Conservation (phyloP, 768 basidiomycete species). For the Terana coerulea region DNA sequence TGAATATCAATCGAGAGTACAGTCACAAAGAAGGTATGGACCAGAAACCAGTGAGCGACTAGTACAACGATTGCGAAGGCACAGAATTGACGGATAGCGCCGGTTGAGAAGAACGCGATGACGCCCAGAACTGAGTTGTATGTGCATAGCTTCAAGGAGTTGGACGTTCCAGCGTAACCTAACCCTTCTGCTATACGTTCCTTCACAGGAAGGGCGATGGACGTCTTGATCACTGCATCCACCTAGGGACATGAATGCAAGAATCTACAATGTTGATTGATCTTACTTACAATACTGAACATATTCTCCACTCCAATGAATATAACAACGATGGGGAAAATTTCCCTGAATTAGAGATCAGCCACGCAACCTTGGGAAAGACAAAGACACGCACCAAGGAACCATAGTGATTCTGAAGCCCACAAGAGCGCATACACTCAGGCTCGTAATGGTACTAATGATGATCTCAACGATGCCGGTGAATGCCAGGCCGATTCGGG, state of each 20-base stretch:
- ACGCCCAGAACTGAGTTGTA: conserved; percentile 80
- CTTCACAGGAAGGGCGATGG: conserved; percentile 84
- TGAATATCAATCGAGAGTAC: conserved; percentile 96
- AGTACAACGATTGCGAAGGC: conserved; percentile 91
- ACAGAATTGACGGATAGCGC: conserved; percentile 90
- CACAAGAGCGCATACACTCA: conserved; percentile 87
- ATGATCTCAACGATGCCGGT: conserved; percentile 90
- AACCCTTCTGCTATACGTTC: conserved; percentile 90
- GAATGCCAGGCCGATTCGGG: conserved; percentile 85
- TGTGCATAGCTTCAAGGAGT: conserved; percentile 86
- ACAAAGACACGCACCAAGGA: conserved; percentile 58
- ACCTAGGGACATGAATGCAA: conserved; percentile 48
- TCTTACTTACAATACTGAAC: conserved; percentile 75
- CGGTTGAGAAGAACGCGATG: conserved; percentile 69
- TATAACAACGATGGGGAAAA: conserved; percentile 90
- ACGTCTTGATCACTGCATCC: conserved; percentile 80
- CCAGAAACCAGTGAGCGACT: conserved; percentile 95
- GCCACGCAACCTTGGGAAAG: background rate
- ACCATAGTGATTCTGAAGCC: conserved; percentile 89
- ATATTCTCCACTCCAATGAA: conserved; percentile 98
- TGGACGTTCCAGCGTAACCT: conserved; percentile 85
- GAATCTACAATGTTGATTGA: background rate
- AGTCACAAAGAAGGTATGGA: conserved; percentile 93
- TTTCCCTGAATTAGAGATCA: conserved; percentile 48
- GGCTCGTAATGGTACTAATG: conserved; percentile 89